These are phyloP conservation scores for Dryas octopetala DNA, from an alignment of 306 rosid species.

Conservation along the genomic window DNA sequence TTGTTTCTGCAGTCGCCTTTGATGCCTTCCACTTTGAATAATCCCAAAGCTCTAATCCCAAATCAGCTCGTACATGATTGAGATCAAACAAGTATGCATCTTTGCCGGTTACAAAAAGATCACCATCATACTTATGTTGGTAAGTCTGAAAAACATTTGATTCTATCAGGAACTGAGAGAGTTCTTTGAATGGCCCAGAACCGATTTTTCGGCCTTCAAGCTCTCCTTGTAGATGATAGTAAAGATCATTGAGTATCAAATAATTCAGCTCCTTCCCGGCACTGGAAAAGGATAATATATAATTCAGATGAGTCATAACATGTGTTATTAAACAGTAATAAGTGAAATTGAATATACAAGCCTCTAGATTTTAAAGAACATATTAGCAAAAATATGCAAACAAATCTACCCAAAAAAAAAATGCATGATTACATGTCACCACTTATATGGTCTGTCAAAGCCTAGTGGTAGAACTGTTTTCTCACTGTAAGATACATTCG, in stretches of 20 bases:
- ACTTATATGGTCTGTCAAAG: not conserved
- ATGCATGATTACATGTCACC: not conserved
- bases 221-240: constrained; percentile 91
- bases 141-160: constrained; percentile 51
- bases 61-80: constrained; percentile 54
- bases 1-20: constrained; percentile 64
- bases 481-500: not conserved
- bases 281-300: constrained; percentile 41
- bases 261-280: constrained; percentile 69
- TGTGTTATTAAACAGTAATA: not conserved
- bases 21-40: constrained; percentile 72
- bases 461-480: not conserved
- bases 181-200: constrained; percentile 79
- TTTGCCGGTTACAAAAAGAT: constrained; percentile 43
- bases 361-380: not conserved
- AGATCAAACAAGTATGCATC: constrained; percentile 66
- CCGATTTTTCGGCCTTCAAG: constrained; percentile 84
- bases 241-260: constrained; percentile 83
- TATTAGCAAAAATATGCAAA: not conserved
- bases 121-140: constrained; percentile 53
- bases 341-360: not conserved
- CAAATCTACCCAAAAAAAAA: not conserved
- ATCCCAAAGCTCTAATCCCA: constrained; percentile 82
- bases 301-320: not conserved
- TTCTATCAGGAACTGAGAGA: constrained; percentile 59